A percentile compares a stretch with the other conserved stretches of the same genome.
phyloP scores from a whole-genome alignment of 2,329 filamentous ascomycete genomes.

The Westerdykella aurantiaca region DNA sequence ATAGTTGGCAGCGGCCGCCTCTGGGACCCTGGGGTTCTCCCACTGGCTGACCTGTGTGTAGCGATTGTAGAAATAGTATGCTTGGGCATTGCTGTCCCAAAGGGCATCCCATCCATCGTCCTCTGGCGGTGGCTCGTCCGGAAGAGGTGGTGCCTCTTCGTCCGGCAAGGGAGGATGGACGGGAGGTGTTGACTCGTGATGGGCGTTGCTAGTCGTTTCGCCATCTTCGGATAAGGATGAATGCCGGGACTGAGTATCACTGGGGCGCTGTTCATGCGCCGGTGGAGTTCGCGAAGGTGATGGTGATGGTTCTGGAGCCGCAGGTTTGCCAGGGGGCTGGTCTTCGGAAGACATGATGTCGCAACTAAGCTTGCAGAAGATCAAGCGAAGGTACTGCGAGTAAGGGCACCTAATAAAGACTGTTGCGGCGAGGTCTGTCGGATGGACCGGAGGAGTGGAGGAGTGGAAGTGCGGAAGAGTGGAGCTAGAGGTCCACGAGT shows the following conservation, averaged over 20 bases:
- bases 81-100: slow-evolving; percentile 63
- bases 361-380: no score
- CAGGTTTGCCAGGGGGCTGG: no score
- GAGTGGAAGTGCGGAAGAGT: no score
- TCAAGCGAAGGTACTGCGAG: no score
- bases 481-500: no score
- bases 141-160: slow-evolving; percentile 37
- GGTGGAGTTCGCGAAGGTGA: no score
- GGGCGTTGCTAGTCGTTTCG: neutral
- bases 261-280: neutral
- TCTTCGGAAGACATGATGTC: no score
- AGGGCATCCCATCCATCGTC: slow-evolving; percentile 74
- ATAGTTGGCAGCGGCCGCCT: slow-evolving; percentile 26
- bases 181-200: no score
- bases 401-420: no score
- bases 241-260: neutral
- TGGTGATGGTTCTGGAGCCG: no score
- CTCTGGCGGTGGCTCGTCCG: slow-evolving; percentile 47
- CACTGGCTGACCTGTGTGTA: slow-evolving; percentile 71
- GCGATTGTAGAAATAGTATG: slow-evolving; percentile 81
- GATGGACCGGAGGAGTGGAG: no score
- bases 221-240: neutral
- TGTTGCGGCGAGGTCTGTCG: no score
- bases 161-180: slow-evolving; percentile 22
- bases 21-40: slow-evolving; percentile 75